Percentiles rank a stretch among this genome's conserved stretches.
Conservation (phyloP, 2,329 filamentous ascomycete species). For the Leptographium radiaticola region DNA sequence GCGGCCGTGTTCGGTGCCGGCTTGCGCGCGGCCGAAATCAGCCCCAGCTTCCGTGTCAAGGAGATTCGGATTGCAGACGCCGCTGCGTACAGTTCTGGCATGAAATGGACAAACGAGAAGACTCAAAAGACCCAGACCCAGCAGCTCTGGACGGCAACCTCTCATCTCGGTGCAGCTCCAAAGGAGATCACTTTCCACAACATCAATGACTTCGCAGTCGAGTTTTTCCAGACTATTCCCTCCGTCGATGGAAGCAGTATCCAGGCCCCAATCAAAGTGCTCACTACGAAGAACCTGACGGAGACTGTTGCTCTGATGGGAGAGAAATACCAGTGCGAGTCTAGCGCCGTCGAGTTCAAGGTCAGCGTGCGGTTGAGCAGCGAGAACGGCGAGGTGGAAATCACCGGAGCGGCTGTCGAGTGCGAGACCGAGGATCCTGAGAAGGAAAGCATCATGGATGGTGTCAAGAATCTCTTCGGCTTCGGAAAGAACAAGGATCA, state of each 20-base stretch:
- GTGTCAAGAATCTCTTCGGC: conserved; percentile 91
- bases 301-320: conserved; percentile 66
- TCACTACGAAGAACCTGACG: conserved; percentile 78
- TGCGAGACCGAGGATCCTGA: conserved; percentile 65
- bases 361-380: conserved; percentile 60
- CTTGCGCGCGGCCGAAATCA: conserved; percentile 85
- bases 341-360: conserved; percentile 67
- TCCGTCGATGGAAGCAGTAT: conserved; percentile 28
- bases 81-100: conserved; percentile 57
- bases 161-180: conserved; percentile 57
- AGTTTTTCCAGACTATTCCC: conserved; percentile 62
- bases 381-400: conserved; percentile 66
- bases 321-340: conserved; percentile 63
- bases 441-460: conserved; percentile 77
- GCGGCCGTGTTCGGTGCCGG: conserved; percentile 91
- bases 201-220: conserved; percentile 66
- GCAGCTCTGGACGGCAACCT: conserved; percentile 69
- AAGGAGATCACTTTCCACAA: conserved; percentile 82
- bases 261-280: conserved; percentile 49
- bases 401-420: conserved; percentile 63
- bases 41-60: conserved; percentile 94
- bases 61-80: conserved; percentile 79
- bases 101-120: conserved; percentile 55
- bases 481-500: conserved; percentile 73
- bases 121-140: conserved; percentile 63